Percentiles rank a stretch among this genome's conserved stretches.
Evolutionary conservation across 169 alveolate genomes (phyloP).

Genomic region (Plasmodium relictum): DNA sequence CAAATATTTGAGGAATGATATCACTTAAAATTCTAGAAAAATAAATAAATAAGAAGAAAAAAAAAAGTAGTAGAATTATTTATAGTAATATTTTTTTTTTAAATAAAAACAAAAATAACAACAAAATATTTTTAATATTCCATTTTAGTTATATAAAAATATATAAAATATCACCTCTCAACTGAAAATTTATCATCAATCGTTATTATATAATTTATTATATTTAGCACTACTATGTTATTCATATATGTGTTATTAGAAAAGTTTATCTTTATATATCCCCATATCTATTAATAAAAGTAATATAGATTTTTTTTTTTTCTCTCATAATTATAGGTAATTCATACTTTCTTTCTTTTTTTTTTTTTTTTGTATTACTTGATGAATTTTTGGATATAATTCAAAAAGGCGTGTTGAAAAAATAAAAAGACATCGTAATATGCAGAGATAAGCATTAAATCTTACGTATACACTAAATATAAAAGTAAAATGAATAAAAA

Average conservation of each 20-base stretch:
- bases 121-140: too few relatives aligned
- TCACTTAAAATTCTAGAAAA: conserved; percentile 37
- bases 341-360: background rate
- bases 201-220: conserved; percentile 42
- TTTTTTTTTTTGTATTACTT: conserved; percentile 24
- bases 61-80: background rate
- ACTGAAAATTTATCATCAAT: conserved; percentile 35
- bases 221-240: conserved; percentile 22
- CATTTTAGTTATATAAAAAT: background rate
- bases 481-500: background rate
- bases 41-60: background rate
- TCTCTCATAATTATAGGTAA: background rate
- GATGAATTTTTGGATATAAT: conserved; percentile 44
- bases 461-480: conserved; percentile 12
- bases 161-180: conserved; percentile 5
- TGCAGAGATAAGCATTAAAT: conserved; percentile 39
- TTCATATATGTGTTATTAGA: conserved; percentile 18
- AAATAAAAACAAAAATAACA: too few relatives aligned
- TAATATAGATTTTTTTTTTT: background rate
- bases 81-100: background rate
- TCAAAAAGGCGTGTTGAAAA: conserved; percentile 52
- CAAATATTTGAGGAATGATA: conserved; percentile 17
- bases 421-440: conserved; percentile 32
- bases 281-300: conserved; percentile 22
- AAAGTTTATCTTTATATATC: conserved; percentile 18